Conservation (phyloP, 2,329 filamentous ascomycete genomes). For the Thelonectria rubi region DNA sequence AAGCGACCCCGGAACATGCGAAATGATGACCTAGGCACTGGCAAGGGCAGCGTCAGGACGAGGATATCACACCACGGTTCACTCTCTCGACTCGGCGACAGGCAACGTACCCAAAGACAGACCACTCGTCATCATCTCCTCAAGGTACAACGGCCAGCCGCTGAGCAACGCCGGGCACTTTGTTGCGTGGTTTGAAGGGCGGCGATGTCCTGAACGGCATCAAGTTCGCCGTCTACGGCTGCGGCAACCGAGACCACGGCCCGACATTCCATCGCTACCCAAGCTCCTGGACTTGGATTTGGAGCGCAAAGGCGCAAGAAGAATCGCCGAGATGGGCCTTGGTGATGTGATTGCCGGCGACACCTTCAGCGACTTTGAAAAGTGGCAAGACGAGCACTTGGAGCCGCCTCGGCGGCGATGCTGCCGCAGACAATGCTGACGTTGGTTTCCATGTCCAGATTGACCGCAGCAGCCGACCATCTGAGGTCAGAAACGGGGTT, state of each 20-base stretch:
- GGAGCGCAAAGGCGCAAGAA: constrained; percentile 36
- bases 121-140: constrained; percentile 70
- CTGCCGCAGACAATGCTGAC: constrained; percentile 48
- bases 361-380: constrained; percentile 69
- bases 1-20: constrained; percentile 75
- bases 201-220: constrained; percentile 57
- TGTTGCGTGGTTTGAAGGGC: constrained; percentile 68
- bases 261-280: constrained; percentile 64
- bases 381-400: constrained; percentile 65
- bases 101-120: constrained; percentile 63
- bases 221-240: constrained; percentile 74
- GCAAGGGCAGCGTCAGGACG: constrained; percentile 62
- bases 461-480: constrained; percentile 55
- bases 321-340: constrained; percentile 54
- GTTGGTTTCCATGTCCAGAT: constrained; percentile 54
- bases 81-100: constrained; percentile 66
- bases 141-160: constrained; percentile 76
- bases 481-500: constrained; percentile 67
- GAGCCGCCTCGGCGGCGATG: constrained; percentile 56
- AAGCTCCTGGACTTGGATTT: constrained; percentile 63
- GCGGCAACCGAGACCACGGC: constrained; percentile 64
- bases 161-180: constrained; percentile 75
- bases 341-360: constrained; percentile 67
- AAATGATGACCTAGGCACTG: constrained; percentile 69
- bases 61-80: constrained; percentile 61